phyloP scores from a whole-genome alignment of 257 asterid species.

The Misopates orontium region DNA sequence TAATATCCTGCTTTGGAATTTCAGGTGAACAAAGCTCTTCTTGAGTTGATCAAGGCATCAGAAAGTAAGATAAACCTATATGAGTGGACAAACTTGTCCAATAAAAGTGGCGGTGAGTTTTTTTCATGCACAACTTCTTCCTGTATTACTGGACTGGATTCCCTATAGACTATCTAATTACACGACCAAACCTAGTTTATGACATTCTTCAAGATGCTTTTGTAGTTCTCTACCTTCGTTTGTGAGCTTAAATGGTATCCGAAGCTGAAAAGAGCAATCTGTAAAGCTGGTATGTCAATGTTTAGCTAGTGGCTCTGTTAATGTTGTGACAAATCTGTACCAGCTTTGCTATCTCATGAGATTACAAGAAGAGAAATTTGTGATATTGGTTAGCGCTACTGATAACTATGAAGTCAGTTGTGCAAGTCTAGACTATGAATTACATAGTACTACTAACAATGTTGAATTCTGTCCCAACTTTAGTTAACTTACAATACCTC shows the following conservation, averaged over 20 bases:
- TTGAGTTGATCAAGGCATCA: conserved; percentile 74
- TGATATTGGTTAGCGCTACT: too few relatives aligned
- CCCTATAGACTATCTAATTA: conserved; percentile 17
- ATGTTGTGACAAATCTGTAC: neutral
- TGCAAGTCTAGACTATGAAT: too few relatives aligned
- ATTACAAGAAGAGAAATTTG: too few relatives aligned
- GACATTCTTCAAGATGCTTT: neutral
- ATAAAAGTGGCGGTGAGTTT: conserved; percentile 65
- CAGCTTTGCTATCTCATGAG: too few relatives aligned
- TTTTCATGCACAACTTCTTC: conserved; percentile 20
- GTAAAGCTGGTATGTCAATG: neutral
- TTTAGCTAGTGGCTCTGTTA: neutral
- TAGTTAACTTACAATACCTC: too few relatives aligned
- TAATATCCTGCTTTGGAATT: conserved; percentile 14
- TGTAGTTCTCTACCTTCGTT: conserved; percentile 2
- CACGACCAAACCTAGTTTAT: conserved; percentile 9
- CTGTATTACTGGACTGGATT: conserved; percentile 22
- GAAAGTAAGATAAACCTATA: conserved; percentile 38
- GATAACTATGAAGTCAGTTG: too few relatives aligned
- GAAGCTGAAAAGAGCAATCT: conserved; percentile 3
- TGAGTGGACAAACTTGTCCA: conserved; percentile 86
- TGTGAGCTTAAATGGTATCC: conserved; percentile 1
- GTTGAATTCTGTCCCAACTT: too few relatives aligned
- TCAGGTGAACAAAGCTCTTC: conserved; percentile 86
- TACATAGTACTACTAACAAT: too few relatives aligned